A percentile compares a stretch with the other conserved stretches of the same genome.
These are phyloP conservation scores for Colletotrichum scovillei DNA, from an alignment of 2,329 filamentous ascomycete genomes.

Conservation along the genomic window DNA sequence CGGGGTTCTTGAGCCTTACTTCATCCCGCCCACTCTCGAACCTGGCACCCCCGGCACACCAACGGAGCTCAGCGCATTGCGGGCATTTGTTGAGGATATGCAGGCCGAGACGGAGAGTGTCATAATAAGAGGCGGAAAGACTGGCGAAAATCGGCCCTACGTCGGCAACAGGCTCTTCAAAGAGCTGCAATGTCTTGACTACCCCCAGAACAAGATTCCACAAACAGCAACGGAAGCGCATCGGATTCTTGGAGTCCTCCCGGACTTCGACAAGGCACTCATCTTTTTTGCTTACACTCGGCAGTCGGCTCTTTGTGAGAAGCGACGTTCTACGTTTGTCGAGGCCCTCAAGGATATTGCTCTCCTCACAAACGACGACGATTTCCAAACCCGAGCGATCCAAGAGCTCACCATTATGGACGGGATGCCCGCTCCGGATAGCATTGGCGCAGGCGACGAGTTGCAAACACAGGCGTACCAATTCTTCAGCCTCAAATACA, in stretches of 20 bases:
- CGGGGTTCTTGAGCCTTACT: constrained; percentile 52
- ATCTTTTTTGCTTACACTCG: constrained; percentile 31
- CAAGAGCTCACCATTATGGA: constrained; percentile 32
- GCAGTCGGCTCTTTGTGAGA: constrained; percentile 26
- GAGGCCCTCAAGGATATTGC: constrained; percentile 29
- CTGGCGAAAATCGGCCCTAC: constrained; percentile 6
- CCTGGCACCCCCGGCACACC: constrained; percentile 42
- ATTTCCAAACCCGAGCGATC: constrained; percentile 27
- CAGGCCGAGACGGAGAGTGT: constrained; percentile 59
- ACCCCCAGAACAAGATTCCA: constrained; percentile 15
- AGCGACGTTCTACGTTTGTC: constrained; percentile 23
- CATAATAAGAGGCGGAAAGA: constrained; percentile 43
- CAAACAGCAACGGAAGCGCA: constrained; percentile 14
- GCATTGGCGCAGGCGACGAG: constrained; percentile 18
- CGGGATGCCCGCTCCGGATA: background rate
- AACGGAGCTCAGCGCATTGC: constrained; percentile 53
- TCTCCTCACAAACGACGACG: constrained; percentile 24
- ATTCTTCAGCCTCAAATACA: constrained; percentile 29
- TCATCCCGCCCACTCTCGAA: constrained; percentile 47
- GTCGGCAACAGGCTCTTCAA: constrained; percentile 19
- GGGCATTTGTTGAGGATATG: constrained; percentile 62
- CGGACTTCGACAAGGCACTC: constrained; percentile 29
- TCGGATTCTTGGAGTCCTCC: constrained; percentile 31
- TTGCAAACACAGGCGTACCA: constrained; percentile 31
- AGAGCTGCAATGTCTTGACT: constrained; percentile 34